These are phyloP conservation scores for Blastomyces emzantsi DNA, from an alignment of 2,329 filamentous ascomycete genomes.

Conservation along the genomic window DNA sequence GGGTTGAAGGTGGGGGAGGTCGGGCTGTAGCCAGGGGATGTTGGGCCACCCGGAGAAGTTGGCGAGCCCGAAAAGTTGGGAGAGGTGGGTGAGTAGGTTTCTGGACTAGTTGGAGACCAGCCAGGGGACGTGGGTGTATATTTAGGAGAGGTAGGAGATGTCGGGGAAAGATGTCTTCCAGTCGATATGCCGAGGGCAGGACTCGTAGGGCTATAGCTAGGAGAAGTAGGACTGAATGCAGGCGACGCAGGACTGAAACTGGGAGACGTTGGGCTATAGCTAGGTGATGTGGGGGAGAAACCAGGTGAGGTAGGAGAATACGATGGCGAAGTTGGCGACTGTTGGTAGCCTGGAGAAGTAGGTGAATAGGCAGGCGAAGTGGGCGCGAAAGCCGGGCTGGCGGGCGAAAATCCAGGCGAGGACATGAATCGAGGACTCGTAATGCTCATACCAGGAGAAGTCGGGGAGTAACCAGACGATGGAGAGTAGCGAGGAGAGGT, in stretches of 20 bases:
- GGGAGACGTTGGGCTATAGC: conserved; percentile 53
- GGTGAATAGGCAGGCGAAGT: conserved; percentile 57
- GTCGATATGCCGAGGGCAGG: conserved; percentile 37
- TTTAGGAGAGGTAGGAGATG: conserved; percentile 43
- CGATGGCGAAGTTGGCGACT: conserved; percentile 52
- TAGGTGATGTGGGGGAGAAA: conserved; percentile 50
- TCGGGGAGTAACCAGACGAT: conserved; percentile 59
- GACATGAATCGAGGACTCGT: conserved; percentile 49
- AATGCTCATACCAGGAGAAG: conserved; percentile 56
- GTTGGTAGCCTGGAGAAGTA: conserved; percentile 42
- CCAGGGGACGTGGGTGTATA: conserved; percentile 50
- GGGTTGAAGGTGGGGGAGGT: conserved; percentile 38
- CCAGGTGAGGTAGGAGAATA: conserved; percentile 49
- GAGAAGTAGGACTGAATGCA: conserved; percentile 49
- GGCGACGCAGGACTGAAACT: conserved; percentile 46
- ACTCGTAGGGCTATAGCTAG: conserved; percentile 49
- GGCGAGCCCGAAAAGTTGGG: conserved; percentile 41
- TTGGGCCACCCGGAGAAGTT: conserved; percentile 34
- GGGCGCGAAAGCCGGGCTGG: conserved; percentile 45
- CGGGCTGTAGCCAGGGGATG: conserved; percentile 37
- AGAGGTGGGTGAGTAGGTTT: conserved; percentile 43
- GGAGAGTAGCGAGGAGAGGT: conserved; percentile 60
- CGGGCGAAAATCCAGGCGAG: conserved; percentile 46
- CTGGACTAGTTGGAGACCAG: conserved; percentile 40
- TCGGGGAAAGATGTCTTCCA: conserved; percentile 35